These are phyloP conservation scores for Ceratocystis diversiconidia DNA, from an alignment of 2,329 filamentous ascomycete species.

Conservation along the genomic window DNA sequence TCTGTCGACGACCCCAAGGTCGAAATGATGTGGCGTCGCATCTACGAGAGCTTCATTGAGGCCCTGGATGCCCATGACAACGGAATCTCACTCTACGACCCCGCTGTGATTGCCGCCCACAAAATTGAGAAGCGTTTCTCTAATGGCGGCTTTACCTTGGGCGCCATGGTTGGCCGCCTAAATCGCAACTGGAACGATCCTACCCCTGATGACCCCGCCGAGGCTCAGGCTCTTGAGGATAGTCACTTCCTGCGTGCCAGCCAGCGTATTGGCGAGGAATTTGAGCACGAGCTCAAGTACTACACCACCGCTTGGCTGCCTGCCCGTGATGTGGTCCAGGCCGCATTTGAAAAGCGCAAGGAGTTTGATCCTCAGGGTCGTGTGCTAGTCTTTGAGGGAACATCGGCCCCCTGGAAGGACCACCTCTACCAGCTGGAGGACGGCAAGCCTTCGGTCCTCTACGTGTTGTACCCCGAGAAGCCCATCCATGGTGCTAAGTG, in stretches of 20 bases:
- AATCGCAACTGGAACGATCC: slow-evolving; percentile 72
- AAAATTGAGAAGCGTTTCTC: slow-evolving; percentile 72
- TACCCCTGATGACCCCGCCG: slow-evolving; percentile 34
- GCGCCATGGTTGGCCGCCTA: slow-evolving; percentile 64
- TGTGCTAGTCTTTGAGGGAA: slow-evolving; percentile 62
- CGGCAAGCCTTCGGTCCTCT: slow-evolving; percentile 48
- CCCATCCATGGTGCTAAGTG: slow-evolving; percentile 64
- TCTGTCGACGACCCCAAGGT: slow-evolving; percentile 52
- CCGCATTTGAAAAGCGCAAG: slow-evolving; percentile 56
- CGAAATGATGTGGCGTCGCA: slow-evolving; percentile 64
- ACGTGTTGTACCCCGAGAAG: slow-evolving; percentile 84
- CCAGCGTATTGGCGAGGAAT: slow-evolving; percentile 75
- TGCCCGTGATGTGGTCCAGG: slow-evolving; percentile 62
- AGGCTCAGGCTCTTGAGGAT: slow-evolving; percentile 59
- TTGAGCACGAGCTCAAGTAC: slow-evolving; percentile 65
- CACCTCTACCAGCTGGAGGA: slow-evolving; percentile 80
- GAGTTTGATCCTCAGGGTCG: slow-evolving; percentile 60
- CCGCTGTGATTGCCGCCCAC: slow-evolving; percentile 50
- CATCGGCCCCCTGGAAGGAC: slow-evolving; percentile 87
- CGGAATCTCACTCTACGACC: slow-evolving; percentile 72
- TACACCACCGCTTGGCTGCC: slow-evolving; percentile 71
- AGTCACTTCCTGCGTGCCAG: slow-evolving; percentile 64
- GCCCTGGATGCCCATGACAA: slow-evolving; percentile 97
- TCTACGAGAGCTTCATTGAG: slow-evolving; percentile 90
- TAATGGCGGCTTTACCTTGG: slow-evolving; percentile 68